These are phyloP conservation scores for Paramecium tetraurelia DNA, from an alignment of 73 alveolate species.

Conservation along the genomic window DNA sequence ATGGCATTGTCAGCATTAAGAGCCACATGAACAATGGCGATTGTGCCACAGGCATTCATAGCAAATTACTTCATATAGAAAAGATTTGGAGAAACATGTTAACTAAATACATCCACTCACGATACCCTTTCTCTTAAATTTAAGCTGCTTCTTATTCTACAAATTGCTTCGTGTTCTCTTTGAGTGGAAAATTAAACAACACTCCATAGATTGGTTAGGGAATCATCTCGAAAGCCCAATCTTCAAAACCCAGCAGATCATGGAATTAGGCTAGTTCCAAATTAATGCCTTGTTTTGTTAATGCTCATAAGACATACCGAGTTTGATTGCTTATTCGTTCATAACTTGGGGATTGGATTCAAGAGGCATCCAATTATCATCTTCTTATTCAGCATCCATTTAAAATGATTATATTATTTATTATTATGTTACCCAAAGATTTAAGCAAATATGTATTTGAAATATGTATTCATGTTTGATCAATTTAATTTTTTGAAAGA, in stretches of 20 bases:
- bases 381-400: neutral
- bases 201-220: constrained; percentile 64
- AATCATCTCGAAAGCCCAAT: constrained; percentile 67
- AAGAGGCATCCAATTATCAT: constrained; percentile 39
- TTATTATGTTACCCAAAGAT: neutral
- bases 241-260: constrained; percentile 62
- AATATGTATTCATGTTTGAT: neutral
- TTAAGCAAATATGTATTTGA: neutral
- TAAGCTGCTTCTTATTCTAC: constrained; percentile 3
- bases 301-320: constrained; percentile 12
- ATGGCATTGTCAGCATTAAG: constrained; percentile 34
- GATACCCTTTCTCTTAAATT: neutral
- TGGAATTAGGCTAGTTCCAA: neutral
- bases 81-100: constrained; percentile 33
- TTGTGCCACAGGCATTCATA: constrained; percentile 70
- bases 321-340: constrained; percentile 41
- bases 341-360: constrained; percentile 69
- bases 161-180: constrained; percentile 22
- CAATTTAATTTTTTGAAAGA: constrained; percentile 3
- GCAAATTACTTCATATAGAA: constrained; percentile 64
- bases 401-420: too few relatives aligned
- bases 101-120: neutral
- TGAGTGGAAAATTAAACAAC: constrained; percentile 56
- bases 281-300: neutral
- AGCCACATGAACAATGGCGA: constrained; percentile 63